phyloP scores from a whole-genome alignment of 2,329 filamentous ascomycete species.

The Colletotrichum orchidophilum region DNA sequence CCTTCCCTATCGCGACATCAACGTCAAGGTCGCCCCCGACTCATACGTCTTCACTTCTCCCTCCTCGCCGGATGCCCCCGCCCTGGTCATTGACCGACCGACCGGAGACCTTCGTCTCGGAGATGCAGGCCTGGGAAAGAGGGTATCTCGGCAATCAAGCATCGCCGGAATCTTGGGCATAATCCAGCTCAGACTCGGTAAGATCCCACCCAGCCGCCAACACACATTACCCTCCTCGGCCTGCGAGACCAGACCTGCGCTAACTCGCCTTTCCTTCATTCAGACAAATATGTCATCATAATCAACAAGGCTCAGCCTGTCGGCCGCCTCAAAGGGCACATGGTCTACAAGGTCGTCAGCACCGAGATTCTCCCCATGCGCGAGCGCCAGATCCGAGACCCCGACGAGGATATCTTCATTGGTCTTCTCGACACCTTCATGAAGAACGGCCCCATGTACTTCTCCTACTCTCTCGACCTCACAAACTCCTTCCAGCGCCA shows the following conservation, averaged over 20 bases:
- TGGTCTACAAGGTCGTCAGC: slow-evolving; percentile 90
- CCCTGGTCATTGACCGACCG: slow-evolving; percentile 88
- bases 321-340: slow-evolving; percentile 92
- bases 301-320: slow-evolving; percentile 95
- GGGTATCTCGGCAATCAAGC: slow-evolving; percentile 80
- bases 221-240: neutral
- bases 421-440: slow-evolving; percentile 82
- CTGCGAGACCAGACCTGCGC: neutral
- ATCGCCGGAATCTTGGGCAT: slow-evolving; percentile 95
- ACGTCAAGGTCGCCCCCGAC: slow-evolving; percentile 89
- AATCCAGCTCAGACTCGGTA: slow-evolving; percentile 92
- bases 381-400: slow-evolving; percentile 89
- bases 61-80: slow-evolving; percentile 88
- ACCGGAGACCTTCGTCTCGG: slow-evolving; percentile 89
- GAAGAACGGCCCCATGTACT: slow-evolving; percentile 91
- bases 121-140: slow-evolving; percentile 81
- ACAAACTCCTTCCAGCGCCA: slow-evolving; percentile 98
- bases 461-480: slow-evolving; percentile 95
- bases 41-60: slow-evolving; percentile 98
- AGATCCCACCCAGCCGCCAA: slow-evolving; percentile 36
- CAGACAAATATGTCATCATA: slow-evolving; percentile 94
- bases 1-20: slow-evolving; percentile 92
- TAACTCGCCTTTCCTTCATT: slow-evolving; percentile 7
- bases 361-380: slow-evolving; percentile 95
- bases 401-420: slow-evolving; percentile 94